phyloP scores from a whole-genome alignment of 345 rosid genomes.

The Lumnitzera racemosa region DNA sequence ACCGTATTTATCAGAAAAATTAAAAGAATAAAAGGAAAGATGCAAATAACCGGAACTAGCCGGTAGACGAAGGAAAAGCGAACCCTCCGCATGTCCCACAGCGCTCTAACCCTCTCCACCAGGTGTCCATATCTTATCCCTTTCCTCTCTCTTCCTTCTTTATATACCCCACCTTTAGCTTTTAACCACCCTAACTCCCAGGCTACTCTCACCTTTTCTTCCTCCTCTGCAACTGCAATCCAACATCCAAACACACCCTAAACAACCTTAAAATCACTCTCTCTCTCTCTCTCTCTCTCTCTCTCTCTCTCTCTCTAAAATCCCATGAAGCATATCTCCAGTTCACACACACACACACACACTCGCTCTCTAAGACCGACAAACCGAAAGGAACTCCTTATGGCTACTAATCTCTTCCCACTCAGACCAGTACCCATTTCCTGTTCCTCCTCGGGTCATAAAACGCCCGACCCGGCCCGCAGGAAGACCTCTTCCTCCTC shows the following conservation, averaged over 20 bases:
- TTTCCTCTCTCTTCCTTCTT: not conserved
- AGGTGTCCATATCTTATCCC: conserved; percentile 28
- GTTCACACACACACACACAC: no score
- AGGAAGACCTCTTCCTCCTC: conserved; percentile 10
- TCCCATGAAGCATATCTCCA: not conserved
- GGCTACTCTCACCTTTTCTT: no score
- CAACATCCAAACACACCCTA: no score
- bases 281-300: no score
- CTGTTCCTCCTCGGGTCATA: conserved; percentile 10
- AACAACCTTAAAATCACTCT: no score
- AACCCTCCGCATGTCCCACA: not conserved
- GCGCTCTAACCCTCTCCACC: conserved; percentile 7
- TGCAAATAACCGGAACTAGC: conserved; percentile 11
- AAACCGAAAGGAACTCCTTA: no score
- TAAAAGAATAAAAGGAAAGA: no score
- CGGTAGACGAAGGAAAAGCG: conserved; percentile 9
- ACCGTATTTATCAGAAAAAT: no score
- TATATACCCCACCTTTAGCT: not conserved
- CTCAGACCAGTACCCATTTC: conserved; percentile 10
- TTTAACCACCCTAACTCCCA: not conserved
- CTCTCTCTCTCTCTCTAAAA: no score
- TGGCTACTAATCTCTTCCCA: conserved; percentile 36
- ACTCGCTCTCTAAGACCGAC: no score
- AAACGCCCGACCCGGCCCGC: conserved; percentile 11
- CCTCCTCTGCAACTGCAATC: no score